phyloP scores from a whole-genome alignment of 305 asterid species.

The Fraxinus xanthoxyloides region DNA sequence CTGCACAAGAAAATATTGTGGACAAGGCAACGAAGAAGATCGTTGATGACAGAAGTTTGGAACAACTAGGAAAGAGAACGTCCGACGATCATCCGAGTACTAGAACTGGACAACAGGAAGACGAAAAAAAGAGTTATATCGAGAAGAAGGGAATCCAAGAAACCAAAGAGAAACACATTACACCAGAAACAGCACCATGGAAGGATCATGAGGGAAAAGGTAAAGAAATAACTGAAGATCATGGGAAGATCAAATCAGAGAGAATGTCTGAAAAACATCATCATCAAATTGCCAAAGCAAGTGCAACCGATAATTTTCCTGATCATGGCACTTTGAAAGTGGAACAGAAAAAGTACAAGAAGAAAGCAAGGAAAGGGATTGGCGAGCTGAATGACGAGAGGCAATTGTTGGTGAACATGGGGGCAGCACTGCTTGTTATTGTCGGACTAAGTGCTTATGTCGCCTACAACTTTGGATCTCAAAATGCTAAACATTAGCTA shows the following conservation, averaged over 20 bases:
- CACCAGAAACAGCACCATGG: neutral
- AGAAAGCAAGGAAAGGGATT: constrained; percentile 39
- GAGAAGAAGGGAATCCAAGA: neutral
- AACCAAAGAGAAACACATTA: constrained; percentile 15
- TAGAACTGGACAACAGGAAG: neutral
- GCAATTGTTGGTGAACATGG: constrained; percentile 65
- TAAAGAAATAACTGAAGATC: constrained; percentile 27
- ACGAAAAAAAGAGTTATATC: neutral
- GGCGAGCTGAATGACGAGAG: constrained; percentile 55
- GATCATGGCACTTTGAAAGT: constrained; percentile 18
- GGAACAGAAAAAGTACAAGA: constrained; percentile 27
- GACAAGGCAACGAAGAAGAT: neutral
- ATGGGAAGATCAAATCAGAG: constrained; percentile 14
- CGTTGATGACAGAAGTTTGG: constrained; percentile 18
- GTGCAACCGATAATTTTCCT: neutral
- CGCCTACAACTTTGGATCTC: constrained; percentile 36
- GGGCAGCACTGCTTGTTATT: constrained; percentile 63
- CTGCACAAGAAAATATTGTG: neutral
- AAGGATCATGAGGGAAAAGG: neutral
- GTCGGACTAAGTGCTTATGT: constrained; percentile 60
- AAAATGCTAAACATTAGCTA: constrained; percentile 20
- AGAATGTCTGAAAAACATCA: constrained; percentile 18
- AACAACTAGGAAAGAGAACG: constrained; percentile 2
- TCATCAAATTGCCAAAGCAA: constrained; percentile 7
- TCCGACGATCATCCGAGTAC: constrained; percentile 9